A percentile compares a stretch with the other conserved stretches of the same genome.
These are phyloP conservation scores for Colletotrichum sp. DNA, from an alignment of 2,329 filamentous ascomycete genomes.

Conservation along the genomic window DNA sequence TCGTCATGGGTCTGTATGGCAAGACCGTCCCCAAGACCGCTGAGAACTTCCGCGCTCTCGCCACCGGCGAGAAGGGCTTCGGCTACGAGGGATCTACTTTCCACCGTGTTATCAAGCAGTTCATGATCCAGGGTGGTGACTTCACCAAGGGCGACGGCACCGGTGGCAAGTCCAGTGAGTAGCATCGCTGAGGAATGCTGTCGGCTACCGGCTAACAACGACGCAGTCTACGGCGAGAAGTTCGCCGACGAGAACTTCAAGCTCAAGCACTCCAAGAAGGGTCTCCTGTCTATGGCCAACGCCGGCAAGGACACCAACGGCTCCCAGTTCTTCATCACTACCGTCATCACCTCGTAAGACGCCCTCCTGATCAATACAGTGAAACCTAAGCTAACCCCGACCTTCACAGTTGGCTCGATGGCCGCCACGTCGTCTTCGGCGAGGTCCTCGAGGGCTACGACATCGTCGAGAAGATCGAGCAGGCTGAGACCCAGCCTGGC, in stretches of 20 bases:
- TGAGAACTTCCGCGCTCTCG: slow-evolving; percentile 79
- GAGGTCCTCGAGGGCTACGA: slow-evolving; percentile 89
- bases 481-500: slow-evolving; percentile 65
- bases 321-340: slow-evolving; percentile 92
- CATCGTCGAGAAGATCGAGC: slow-evolving; percentile 79
- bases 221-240: slow-evolving; percentile 78
- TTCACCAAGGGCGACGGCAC: slow-evolving; percentile 85
- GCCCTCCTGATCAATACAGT: background rate
- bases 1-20: slow-evolving; percentile 85
- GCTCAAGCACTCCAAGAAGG: slow-evolving; percentile 88
- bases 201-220: background rate
- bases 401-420: slow-evolving; percentile 74
- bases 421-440: slow-evolving; percentile 85
- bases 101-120: slow-evolving; percentile 89
- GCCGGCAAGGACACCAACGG: slow-evolving; percentile 86
- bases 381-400: background rate
- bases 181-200: background rate
- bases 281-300: slow-evolving; percentile 85
- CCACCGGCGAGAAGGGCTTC: slow-evolving; percentile 85
- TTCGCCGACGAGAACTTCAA: slow-evolving; percentile 95
- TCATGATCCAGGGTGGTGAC: slow-evolving; percentile 93
- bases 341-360: slow-evolving; percentile 74
- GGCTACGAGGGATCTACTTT: slow-evolving; percentile 83
- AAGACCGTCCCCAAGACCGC: slow-evolving; percentile 82
- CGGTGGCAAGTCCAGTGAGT: slow-evolving; percentile 82